Evolutionary conservation across 108 stramenopile genomes (phyloP).

Genomic region (Cyclotella distinguenda): DNA sequence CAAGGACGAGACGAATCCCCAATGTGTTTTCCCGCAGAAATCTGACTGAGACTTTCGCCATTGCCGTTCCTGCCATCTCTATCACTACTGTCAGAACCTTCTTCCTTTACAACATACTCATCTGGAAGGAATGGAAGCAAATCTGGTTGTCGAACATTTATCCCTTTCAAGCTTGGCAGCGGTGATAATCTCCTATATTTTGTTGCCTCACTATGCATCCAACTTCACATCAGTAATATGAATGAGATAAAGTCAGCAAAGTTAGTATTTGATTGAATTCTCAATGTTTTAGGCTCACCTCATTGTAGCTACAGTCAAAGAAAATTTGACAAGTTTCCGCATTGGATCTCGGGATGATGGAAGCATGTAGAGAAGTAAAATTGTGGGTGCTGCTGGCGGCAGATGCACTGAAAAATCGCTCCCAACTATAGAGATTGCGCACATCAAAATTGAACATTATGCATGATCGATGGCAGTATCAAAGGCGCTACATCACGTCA

Average conservation of each 20-base stretch:
- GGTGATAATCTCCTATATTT: constrained; percentile 62
- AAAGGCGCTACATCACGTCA: too few relatives aligned
- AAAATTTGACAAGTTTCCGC: constrained; percentile 17
- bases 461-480: neutral
- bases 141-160: constrained; percentile 52
- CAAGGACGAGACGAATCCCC: constrained; percentile 33
- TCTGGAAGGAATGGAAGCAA: constrained; percentile 81
- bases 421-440: constrained; percentile 37
- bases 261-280: too few relatives aligned
- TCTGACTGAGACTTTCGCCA: neutral
- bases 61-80: neutral
- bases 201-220: constrained; percentile 69
- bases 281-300: too few relatives aligned
- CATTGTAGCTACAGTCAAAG: constrained; percentile 55
- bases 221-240: too few relatives aligned
- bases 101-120: constrained; percentile 7
- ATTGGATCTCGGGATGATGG: constrained; percentile 44
- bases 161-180: constrained; percentile 47
- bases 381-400: constrained; percentile 70
- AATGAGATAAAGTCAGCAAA: too few relatives aligned
- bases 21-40: neutral
- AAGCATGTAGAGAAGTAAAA: constrained; percentile 59
- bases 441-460: neutral
- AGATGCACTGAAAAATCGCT: constrained; percentile 71
- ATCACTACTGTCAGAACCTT: neutral